These are phyloP conservation scores for Kalanchoe fedtschenkoi DNA, from an alignment of 164 flowering plant genomes.

Conservation along the genomic window DNA sequence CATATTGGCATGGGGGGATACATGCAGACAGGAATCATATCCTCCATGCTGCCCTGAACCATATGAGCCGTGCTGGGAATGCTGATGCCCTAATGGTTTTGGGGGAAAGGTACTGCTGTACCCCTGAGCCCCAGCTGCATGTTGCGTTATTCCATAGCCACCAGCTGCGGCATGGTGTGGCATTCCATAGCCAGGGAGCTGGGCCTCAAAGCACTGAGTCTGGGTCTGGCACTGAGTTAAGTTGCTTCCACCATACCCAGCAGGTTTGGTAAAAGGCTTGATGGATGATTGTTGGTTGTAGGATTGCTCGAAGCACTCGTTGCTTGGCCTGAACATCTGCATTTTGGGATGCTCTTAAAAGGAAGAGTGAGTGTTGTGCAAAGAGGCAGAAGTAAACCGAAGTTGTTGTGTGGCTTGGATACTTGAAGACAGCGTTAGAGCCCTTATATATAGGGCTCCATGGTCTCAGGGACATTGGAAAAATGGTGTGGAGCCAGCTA, in stretches of 20 bases:
- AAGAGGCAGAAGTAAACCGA: not conserved
- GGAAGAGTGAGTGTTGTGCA: not conserved
- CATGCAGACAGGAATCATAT: not conserved
- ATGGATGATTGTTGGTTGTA: not conserved
- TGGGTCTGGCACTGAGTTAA: not conserved
- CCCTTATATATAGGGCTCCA: not conserved
- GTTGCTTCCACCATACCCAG: not conserved
- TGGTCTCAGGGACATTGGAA: not conserved
- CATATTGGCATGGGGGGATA: not conserved
- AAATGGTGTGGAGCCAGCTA: too few relatives aligned
- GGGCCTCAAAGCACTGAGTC: not conserved
- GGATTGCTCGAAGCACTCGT: slow-evolving; percentile 6
- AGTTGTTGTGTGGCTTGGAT: not conserved
- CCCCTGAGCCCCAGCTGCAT: not conserved
- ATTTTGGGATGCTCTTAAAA: not conserved
- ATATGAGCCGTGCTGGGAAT: not conserved
- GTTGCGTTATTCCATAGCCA: too few relatives aligned
- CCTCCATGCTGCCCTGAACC: not conserved
- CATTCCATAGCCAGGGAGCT: not conserved
- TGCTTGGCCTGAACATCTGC: slow-evolving; percentile 4
- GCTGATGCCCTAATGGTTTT: not conserved
- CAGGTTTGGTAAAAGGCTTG: not conserved
- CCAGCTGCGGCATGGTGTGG: not conserved
- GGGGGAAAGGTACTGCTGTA: not conserved
- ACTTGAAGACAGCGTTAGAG: not conserved